Base-by-base conservation (phyloP, 1,139 yeast genomes). In the Kurtzmaniella quercitrusa region DNA sequence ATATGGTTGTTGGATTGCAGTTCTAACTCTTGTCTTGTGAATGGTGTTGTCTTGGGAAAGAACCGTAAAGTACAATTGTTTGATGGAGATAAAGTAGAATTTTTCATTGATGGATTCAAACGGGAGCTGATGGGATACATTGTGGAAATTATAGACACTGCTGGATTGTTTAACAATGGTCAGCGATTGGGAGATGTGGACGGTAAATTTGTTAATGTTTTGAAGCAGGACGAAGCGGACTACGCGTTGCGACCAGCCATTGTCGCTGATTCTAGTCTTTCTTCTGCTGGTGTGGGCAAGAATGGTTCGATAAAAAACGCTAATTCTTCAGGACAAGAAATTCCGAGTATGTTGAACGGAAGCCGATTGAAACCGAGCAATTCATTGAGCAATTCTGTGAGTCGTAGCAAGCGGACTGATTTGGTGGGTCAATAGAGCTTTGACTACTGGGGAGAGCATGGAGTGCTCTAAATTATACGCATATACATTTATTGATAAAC, bases 1-100 rank as follows among this genome's bases (percentile, higher is more conserved):
- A 68, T 87, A n/a, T 89, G 96, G 95, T 65, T 90, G 16, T 63
- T 86, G 37, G 96, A 88, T 56, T 77, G 73, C 48, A 85, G 95
- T 43, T 80, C 95, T 1, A 90, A 90, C 59, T 84, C 87, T 1
- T 87, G 96, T 57, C 78, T 70, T 51, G 75, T 90, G 9, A 88
- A 90, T 56, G 76, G 76, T 3, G 60, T 63, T 12, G 71, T 70
- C 40, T 57, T 90, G 37, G 85, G 85, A 0, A 79, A 79, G 48
- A 85, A 85, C 2, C 70, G 73, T 33, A 87, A 87, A 51, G 75
- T 75, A 0, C 73, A 78, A 48, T 55, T 90, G 1, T 78, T 70
- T 53, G 71, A 85, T 49, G 84, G 83, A 1, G 96, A 89, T 56
- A 66, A 64, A 19, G 60, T 90, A 4, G 81, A 79, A 52, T 65